Percentiles rank a stretch among this genome's conserved stretches.
Evolutionary conservation across 768 basidiomycete genomes (phyloP).

Genomic region (Boletus insuetus): DNA sequence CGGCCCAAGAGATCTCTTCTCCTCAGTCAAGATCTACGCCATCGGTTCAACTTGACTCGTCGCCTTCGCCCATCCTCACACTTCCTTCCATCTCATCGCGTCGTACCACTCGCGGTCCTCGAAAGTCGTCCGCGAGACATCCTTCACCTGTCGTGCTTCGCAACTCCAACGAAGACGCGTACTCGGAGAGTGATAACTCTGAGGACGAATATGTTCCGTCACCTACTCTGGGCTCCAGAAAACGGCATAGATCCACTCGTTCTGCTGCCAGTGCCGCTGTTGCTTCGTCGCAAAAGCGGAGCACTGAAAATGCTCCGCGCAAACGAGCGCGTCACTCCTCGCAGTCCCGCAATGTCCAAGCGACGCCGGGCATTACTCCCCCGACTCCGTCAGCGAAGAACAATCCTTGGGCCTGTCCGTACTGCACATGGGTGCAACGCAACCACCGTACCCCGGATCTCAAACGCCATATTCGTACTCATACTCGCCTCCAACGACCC

Average conservation of each 20-base stretch:
- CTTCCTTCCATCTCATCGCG: not conserved
- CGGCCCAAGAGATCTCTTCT: conserved; percentile 1
- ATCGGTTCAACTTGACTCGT: not conserved
- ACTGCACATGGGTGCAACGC: conserved; percentile 45
- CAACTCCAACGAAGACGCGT: conserved; percentile 29
- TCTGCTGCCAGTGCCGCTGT: not conserved
- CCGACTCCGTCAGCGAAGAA: conserved; percentile 20
- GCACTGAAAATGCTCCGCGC: not conserved
- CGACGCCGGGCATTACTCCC: conserved; percentile 19
- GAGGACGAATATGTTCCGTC: conserved; percentile 49
- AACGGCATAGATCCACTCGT: conserved; percentile 30
- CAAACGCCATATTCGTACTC: conserved; percentile 56
- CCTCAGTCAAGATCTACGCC: conserved; percentile 2
- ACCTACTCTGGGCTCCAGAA: conserved; percentile 30
- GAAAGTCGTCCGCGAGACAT: conserved; percentile 4
- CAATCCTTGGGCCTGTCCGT: conserved; percentile 44
- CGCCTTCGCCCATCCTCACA: not conserved
- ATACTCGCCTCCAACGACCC: conserved; percentile 37
- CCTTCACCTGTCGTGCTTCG: not conserved
- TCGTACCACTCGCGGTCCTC: conserved; percentile 15
- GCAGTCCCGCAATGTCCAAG: conserved; percentile 47
- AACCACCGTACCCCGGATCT: conserved; percentile 57
- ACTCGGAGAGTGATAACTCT: conserved; percentile 37
- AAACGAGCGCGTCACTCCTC: conserved; percentile 35
- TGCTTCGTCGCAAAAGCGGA: conserved; percentile 7